Conservation (phyloP, 2,329 filamentous ascomycete genomes). For the Talaromyces verruculosus region DNA sequence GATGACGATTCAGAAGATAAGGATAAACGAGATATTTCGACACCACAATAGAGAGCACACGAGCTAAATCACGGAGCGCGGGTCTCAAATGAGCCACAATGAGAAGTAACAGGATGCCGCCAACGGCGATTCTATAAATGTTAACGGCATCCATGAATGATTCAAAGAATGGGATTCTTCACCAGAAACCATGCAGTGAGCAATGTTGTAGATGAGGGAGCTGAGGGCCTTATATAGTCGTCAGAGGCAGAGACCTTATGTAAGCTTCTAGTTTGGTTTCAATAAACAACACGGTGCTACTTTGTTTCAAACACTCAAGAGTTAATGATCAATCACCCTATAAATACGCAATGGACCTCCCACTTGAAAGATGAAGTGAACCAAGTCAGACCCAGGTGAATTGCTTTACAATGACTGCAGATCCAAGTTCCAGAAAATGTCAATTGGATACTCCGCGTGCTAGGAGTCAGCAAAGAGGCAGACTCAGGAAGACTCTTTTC, state of each 20-base stretch:
- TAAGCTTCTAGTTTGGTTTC: background rate
- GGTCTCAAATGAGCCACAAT: background rate
- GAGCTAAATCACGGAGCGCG: background rate
- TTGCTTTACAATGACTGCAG: background rate
- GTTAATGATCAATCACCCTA: background rate
- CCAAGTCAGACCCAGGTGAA: background rate
- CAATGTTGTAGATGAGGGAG: background rate
- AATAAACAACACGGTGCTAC: background rate
- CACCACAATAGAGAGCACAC: background rate
- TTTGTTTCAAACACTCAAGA: background rate
- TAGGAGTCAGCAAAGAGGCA: background rate
- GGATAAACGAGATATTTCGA: slow-evolving; percentile 23
- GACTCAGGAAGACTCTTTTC: slow-evolving; percentile 3
- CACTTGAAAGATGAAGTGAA: background rate
- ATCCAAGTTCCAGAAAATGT: slow-evolving; percentile 1
- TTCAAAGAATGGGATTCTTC: background rate
- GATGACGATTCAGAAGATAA: slow-evolving; percentile 25
- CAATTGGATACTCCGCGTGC: background rate
- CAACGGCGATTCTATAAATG: background rate
- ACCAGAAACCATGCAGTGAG: background rate
- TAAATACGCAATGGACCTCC: background rate
- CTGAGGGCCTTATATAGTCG: background rate
- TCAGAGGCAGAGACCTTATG: background rate
- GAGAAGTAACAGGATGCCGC: slow-evolving; percentile 1
- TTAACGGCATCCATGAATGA: background rate